Percentiles rank a stretch among this genome's conserved stretches.
Conservation (phyloP, 2,329 filamentous ascomycete genomes). For the Talaromyces pinophilus region DNA sequence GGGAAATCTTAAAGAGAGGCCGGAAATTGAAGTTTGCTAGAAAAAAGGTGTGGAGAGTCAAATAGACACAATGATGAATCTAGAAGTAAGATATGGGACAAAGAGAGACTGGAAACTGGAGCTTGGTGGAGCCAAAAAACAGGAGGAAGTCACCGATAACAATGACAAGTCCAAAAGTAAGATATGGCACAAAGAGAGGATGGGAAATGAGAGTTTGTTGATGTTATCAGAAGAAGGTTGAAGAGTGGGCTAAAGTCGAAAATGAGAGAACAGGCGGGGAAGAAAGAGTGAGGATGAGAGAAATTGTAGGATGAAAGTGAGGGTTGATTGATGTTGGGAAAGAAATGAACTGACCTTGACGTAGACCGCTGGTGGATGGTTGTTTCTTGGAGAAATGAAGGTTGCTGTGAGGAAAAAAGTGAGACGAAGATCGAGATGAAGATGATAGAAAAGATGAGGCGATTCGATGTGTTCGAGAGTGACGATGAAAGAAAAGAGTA, state of each 20-base stretch:
- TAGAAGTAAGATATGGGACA: neutral
- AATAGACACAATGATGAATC: neutral
- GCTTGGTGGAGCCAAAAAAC: neutral
- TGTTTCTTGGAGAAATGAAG: neutral
- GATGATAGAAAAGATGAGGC: neutral
- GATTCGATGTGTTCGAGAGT: neutral
- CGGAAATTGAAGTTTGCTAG: neutral
- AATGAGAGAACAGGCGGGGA: neutral
- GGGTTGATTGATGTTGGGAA: neutral
- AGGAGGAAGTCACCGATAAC: neutral
- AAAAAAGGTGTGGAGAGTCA: neutral
- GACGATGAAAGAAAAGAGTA: neutral
- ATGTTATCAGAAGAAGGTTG: neutral
- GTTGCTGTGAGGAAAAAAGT: neutral
- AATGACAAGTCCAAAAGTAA: neutral
- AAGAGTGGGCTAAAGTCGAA: neutral
- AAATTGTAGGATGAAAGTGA: neutral
- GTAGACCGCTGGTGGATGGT: neutral
- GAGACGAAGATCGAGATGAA: neutral
- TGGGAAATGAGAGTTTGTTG: neutral
- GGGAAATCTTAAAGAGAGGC: neutral
- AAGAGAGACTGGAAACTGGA: neutral
- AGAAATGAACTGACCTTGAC: neutral
- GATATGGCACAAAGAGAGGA: neutral
- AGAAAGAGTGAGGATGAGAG: neutral